phyloP scores from a whole-genome alignment of 306 rosid species.

The Citrullus colocynthis region DNA sequence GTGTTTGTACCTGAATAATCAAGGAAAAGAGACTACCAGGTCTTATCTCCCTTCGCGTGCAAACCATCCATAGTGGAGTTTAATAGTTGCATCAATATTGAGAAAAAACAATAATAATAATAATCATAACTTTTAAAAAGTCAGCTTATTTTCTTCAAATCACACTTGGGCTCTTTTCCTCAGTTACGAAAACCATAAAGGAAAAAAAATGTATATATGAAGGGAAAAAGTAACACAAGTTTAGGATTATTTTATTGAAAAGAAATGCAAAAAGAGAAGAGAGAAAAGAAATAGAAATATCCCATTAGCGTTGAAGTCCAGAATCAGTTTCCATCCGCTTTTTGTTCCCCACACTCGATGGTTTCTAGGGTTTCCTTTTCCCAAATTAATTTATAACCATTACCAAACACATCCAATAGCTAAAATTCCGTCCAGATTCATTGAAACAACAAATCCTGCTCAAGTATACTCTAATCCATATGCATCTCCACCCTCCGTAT shows the following conservation, averaged over 20 bases:
- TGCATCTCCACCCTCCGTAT: too few species aligned
- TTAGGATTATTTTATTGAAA: neutral
- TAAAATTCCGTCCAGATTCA: conserved; percentile 6
- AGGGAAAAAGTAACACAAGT: neutral
- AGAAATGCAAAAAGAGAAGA: neutral
- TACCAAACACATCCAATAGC: neutral
- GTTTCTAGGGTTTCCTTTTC: conserved; percentile 16
- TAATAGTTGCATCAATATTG: neutral
- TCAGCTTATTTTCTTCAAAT: neutral
- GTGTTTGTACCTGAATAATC: neutral
- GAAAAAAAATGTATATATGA: neutral
- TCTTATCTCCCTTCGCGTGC: conserved; percentile 23
- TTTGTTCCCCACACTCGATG: conserved; percentile 28
- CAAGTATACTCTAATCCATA: neutral
- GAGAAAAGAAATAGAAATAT: neutral
- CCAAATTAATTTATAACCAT: neutral
- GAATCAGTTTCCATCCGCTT: conserved; percentile 16
- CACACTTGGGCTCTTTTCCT: conserved; percentile 20
- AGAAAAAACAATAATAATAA: too few species aligned
- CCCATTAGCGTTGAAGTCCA: conserved; percentile 7
- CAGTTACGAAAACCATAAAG: neutral
- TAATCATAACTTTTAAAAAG: neutral
- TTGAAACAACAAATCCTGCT: neutral
- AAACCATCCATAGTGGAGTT: conserved; percentile 57
- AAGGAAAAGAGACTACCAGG: neutral